These are phyloP conservation scores for Jackrogersella multiformis DNA, from an alignment of 495 filamentous ascomycete species.

Conservation along the genomic window DNA sequence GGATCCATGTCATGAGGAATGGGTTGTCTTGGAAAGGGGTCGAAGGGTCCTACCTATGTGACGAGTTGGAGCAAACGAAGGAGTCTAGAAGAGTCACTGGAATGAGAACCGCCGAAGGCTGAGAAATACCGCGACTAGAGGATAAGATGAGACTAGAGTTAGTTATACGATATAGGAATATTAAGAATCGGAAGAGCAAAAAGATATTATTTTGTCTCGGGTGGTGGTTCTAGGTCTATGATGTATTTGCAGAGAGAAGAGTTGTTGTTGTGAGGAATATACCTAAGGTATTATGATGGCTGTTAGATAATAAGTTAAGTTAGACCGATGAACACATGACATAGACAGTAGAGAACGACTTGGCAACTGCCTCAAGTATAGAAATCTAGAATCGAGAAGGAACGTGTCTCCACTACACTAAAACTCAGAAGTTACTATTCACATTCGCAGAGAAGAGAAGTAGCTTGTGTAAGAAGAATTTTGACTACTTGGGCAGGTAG, in stretches of 20 bases:
- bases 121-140: slow-evolving; percentile 11
- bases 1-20: slow-evolving; percentile 40
- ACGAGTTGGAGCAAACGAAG: slow-evolving; percentile 20
- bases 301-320: background rate
- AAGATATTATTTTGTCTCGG: background rate
- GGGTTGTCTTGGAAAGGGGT: slow-evolving; percentile 40
- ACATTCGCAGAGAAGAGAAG: background rate
- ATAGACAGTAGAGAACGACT: background rate
- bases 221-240: slow-evolving; percentile 11
- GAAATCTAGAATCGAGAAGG: background rate
- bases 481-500: no score
- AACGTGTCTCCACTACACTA: background rate
- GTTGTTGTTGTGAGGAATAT: background rate
- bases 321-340: background rate
- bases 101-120: slow-evolving; percentile 31
- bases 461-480: background rate
- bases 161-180: slow-evolving; percentile 14
- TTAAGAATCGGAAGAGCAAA: background rate
- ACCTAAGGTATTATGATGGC: background rate
- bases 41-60: slow-evolving; percentile 39
- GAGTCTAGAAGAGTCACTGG: slow-evolving; percentile 40
- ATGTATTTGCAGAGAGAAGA: background rate
- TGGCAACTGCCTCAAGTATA: slow-evolving; percentile 23
- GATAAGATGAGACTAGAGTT: background rate
- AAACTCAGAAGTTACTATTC: background rate